Base-by-base conservation (phyloP, 345 rosid species). In the Gossypium bickii region DNA sequence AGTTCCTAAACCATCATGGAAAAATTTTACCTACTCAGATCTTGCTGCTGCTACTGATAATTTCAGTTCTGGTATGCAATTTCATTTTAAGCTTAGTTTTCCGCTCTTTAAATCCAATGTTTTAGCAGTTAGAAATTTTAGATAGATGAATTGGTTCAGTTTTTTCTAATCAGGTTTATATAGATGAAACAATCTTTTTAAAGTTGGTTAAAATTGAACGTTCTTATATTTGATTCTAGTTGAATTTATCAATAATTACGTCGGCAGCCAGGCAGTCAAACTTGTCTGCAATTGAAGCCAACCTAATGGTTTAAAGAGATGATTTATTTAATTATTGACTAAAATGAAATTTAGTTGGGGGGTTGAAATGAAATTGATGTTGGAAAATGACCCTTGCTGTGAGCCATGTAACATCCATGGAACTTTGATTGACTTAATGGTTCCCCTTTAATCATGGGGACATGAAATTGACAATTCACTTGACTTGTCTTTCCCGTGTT, bases 1-100 rank as follows among this genome's bases (percentile, higher is more conserved):
- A 3, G 27, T 77, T 13, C 58, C 82, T 43, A 89, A 83, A 60
- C 90, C 90, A 0, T 85, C 91, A 3, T 89, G 94, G 94, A 81
- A 87, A 76, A 86, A 82, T 61, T 89, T 89, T 48, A 84, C 83
- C 41, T 82, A 65, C 43, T 55, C 76, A 6, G 91, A 89, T 60
- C 88, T 89, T 44, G 85, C 85, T 2, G 79, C 83, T 59, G 90
- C 94, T 4, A 88, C 90, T 11, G 81, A 77, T 58, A 70, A 86
- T 79, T 90, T 86, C 82, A 74, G 83, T 66, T 69, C 85, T 3
- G 86, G 92, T 90, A 61, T 82, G 73, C 8, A 12, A 0, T 15
- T 10, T 12, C 24, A 15, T 24, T 25, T 17, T 18, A 61, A 7
- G 1, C 17, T 18, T 47, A 47, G 2, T 57, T 3, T n/a, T n/a